Percentiles rank a stretch among this genome's conserved stretches.
These are phyloP conservation scores for Wallacemonas sp. DNA, from an alignment of 208 protist genomes.

Conservation along the genomic window DNA sequence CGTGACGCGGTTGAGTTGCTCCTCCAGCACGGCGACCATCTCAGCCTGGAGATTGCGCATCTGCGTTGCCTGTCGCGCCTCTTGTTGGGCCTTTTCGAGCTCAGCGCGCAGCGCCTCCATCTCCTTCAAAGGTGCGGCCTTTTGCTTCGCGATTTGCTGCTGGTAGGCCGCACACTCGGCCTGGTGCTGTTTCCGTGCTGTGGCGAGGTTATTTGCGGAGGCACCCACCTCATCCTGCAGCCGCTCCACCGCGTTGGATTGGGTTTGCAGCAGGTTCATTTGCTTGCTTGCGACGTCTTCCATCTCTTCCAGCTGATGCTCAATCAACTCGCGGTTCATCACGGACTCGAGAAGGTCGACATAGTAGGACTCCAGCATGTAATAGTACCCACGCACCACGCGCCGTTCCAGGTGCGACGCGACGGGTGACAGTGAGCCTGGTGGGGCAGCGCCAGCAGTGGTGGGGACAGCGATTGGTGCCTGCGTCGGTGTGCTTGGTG, in stretches of 20 bases:
- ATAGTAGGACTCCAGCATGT: constrained; percentile 60
- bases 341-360: constrained; percentile 60
- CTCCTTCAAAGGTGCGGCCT: constrained; percentile 19
- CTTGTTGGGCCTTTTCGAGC: constrained; percentile 6
- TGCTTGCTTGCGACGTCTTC: constrained; percentile 40
- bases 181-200: background rate
- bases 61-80: constrained; percentile 13
- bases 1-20: constrained; percentile 38
- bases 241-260: constrained; percentile 21
- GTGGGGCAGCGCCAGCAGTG: background rate
- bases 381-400: constrained; percentile 37
- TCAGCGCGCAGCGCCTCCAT: constrained; percentile 21
- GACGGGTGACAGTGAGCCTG: too few relatives aligned
- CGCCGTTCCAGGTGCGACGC: background rate
- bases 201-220: constrained; percentile 6
- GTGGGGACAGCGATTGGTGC: background rate
- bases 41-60: constrained; percentile 35
- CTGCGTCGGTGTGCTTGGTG: constrained; percentile 7
- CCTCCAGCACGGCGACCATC: constrained; percentile 43
- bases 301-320: constrained; percentile 33
- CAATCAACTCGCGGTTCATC: constrained; percentile 38
- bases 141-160: constrained; percentile 11
- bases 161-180: constrained; percentile 11
- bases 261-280: constrained; percentile 27
- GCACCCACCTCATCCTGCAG: constrained; percentile 23